A percentile compares a stretch with the other conserved stretches of the same genome.
phyloP scores from a whole-genome alignment of 2,329 filamentous ascomycete genomes.

The Colletotrichum endophyticum region DNA sequence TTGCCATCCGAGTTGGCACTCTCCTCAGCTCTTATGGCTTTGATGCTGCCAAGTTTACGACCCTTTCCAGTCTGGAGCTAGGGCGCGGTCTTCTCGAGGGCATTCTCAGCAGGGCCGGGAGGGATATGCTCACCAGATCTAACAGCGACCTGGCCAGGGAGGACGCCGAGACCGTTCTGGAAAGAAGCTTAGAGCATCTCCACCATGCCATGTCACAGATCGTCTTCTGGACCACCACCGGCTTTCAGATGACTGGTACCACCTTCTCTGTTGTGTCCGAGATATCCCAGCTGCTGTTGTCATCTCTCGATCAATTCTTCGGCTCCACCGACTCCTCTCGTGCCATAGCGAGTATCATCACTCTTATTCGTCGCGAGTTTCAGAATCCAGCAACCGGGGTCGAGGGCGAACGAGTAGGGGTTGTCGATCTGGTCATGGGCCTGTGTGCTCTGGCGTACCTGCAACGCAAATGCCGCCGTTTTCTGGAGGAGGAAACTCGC shows the following conservation, averaged over 20 bases:
- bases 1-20: conserved; percentile 59
- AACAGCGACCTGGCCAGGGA: conserved; percentile 50
- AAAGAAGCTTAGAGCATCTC: conserved; percentile 59
- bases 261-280: conserved; percentile 60
- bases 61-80: conserved; percentile 61
- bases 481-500: conserved; percentile 53
- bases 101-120: conserved; percentile 57
- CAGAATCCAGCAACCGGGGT: conserved; percentile 65
- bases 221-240: conserved; percentile 65
- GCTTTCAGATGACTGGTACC: conserved; percentile 63
- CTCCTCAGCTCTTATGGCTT: conserved; percentile 57
- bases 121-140: conserved; percentile 49
- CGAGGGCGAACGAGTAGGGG: conserved; percentile 63
- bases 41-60: conserved; percentile 59
- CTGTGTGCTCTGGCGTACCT: conserved; percentile 66
- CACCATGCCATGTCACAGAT: conserved; percentile 63
- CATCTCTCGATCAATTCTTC: conserved; percentile 67
- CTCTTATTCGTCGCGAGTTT: conserved; percentile 67
- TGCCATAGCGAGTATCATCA: conserved; percentile 70
- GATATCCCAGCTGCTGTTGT: conserved; percentile 61
- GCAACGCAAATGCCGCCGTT: conserved; percentile 59
- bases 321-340: conserved; percentile 73
- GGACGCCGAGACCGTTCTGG: conserved; percentile 62
- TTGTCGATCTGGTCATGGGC: conserved; percentile 65
- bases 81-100: conserved; percentile 60